Evolutionary conservation across 2,329 filamentous ascomycete species (phyloP), one percentile per base, ranked within the genome.

Genomic region (Fusarium verrucosum): DNA sequence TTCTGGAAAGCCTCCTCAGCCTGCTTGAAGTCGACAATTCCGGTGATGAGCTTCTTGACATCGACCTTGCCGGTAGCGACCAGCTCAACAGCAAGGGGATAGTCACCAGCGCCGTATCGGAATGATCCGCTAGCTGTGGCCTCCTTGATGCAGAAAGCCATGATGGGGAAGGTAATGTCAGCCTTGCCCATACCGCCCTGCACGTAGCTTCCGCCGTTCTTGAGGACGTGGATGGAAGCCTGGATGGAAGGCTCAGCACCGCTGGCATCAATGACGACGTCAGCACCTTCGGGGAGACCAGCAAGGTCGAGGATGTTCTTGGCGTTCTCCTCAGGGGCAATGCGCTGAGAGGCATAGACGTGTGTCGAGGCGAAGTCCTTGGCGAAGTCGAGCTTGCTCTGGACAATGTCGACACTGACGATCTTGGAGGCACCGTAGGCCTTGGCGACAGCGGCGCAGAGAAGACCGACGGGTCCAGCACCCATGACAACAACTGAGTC

Each of bases 111-210:
- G 5, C 89, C 89, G 77, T 98, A 98, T 35, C 94, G 87, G 84
- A 98, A 98, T 63, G 89, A 94, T 20, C 94, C 94, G 74, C 90
- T 91, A 42, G 91, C 85, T 11, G 89, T 96, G 47, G 97, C 83
- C 82, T 98, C 94, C 81, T 97, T 97, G 46, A 89, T 84, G 76
- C 93, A 96, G 74, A 96, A 83, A 7, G 91, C 90, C 86, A 94
- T 91, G 75, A 98, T 96, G 47, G 94, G 94, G 81, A 97, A 97
- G 10, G 79, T 91, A 76, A 97, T 94, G 73, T 97, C 92, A 35
- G 87, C 78, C 75, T 90, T 91, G 73, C 94, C 94, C 92, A 97
- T 96, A 52, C 94, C 94, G 58, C 89, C 92, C 80, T 96, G 92
- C 10, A 96, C 89, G 71, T 92, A 94, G 16, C 85, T 89, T 28